Base-by-base conservation (phyloP, 345 rosid genomes). In the Linum usitatissimum region DNA sequence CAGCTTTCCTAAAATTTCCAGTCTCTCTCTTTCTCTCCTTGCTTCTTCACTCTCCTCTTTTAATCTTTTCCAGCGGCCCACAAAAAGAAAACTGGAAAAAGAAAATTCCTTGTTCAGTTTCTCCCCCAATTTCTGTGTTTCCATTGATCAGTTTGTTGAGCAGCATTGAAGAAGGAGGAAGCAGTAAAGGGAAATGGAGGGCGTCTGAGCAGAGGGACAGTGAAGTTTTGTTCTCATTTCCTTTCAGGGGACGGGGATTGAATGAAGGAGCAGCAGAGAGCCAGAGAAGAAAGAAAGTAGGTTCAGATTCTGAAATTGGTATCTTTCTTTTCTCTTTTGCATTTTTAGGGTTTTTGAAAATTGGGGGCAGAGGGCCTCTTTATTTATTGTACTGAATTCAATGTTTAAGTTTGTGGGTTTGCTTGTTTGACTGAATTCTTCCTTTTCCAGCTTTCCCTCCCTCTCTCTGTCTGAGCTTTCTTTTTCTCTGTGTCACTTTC, bases 301-400 rank as follows among this genome's bases (percentile, higher is more conserved):
- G 73, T 64, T 10, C 85, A 83, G 81, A 88, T 74, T 86, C 96
- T 83, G 85, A 80, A 80, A 79, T 77, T 81, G 87, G 90, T 91
- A 77, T 81, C 84, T 81, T 82, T 34, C 38, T 34, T 34, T 85
- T 78, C 73, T 79, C 51, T 45, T 45, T 45, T 59, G 70, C 67
- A 67, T 65, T 86, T 79, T 79, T 84, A 80, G 57, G 66, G 67
- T 45, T 83, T 83, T 80, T 77, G 70, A 69, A 76, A 14, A 0
- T 23, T 64, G 74, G 69, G 61, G 38, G 38, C 4, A 34, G 38
- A 34, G 38, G 38, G 38, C 38, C 38, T 34, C 8, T 60, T 63
- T 73, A 72, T 75, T 81, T 73, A 70, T 73, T 71, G 83, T 79
- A 70, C 90, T 80, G 92, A 83, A 77, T 77, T 73, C 88, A 76